A percentile compares a stretch with the other conserved stretches of the same genome.
phyloP scores from a whole-genome alignment of 108 stramenopile species.

The Fragilaria crotonensis region DNA sequence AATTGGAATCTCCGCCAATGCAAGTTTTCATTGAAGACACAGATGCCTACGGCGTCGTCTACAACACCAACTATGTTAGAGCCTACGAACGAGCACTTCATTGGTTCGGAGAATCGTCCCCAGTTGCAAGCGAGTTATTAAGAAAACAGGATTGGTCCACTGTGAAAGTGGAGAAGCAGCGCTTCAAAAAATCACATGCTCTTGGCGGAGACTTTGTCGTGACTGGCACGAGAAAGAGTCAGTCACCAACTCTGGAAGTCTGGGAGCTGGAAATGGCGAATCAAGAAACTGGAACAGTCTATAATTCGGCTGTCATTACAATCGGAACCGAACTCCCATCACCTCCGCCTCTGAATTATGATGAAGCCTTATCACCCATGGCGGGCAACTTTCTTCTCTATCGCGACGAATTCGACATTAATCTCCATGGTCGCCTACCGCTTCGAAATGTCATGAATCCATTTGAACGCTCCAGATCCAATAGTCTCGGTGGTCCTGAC shows the following conservation, averaged over 20 bases:
- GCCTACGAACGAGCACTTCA: slow-evolving; percentile 60
- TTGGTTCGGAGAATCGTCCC: slow-evolving; percentile 1
- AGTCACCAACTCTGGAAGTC: slow-evolving; percentile 8
- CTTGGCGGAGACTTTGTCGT: slow-evolving; percentile 52
- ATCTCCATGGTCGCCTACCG: slow-evolving; percentile 31
- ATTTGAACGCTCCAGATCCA: slow-evolving; percentile 57
- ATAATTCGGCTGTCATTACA: slow-evolving; percentile 20
- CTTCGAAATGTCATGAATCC: slow-evolving; percentile 52
- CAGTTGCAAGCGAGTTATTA: background rate
- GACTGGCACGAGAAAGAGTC: slow-evolving; percentile 26
- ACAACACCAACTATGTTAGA: slow-evolving; percentile 63
- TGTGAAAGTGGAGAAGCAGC: slow-evolving; percentile 37
- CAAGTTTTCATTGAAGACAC: slow-evolving; percentile 72
- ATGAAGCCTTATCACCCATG: background rate
- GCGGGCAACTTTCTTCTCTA: slow-evolving; percentile 24
- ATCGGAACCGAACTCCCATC: background rate
- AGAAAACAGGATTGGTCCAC: slow-evolving; percentile 36
- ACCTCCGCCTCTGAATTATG: background rate
- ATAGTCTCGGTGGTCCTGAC: slow-evolving; percentile 59
- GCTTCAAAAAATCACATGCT: slow-evolving; percentile 45
- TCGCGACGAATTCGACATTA: slow-evolving; percentile 61
- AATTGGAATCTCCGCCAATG: slow-evolving; percentile 29
- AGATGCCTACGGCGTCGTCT: slow-evolving; percentile 69
- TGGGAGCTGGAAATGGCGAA: slow-evolving; percentile 50
- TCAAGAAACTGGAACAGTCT: slow-evolving; percentile 5